Conservation (phyloP, 345 rosid species). For the Salix arbutifolia region DNA sequence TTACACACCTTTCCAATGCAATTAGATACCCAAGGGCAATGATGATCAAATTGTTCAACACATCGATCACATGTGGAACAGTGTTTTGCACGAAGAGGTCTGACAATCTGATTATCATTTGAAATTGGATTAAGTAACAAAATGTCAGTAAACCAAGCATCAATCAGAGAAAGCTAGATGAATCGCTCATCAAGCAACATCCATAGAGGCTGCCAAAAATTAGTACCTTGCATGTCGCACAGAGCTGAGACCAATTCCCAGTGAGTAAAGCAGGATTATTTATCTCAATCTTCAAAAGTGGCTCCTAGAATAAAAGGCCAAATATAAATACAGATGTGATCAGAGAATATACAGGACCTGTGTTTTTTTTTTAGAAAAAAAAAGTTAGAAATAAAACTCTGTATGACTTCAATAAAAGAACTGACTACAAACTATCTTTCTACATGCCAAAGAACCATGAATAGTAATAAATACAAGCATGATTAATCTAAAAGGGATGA, state of each 20-base stretch:
- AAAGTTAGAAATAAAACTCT: neutral
- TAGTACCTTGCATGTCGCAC: constrained; percentile 94
- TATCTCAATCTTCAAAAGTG: constrained; percentile 81
- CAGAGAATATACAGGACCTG: neutral
- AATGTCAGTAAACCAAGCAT: neutral
- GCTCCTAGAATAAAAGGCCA: constrained; percentile 51
- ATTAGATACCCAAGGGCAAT: constrained; percentile 98
- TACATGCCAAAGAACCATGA: neutral
- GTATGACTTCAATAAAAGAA: neutral
- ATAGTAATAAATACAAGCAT: neutral
- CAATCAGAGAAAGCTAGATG: constrained; percentile 4
- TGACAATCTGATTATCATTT: constrained; percentile 58
- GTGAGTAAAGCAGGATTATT: constrained; percentile 89
- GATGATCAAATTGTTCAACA: constrained; percentile 98
- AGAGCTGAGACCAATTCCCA: constrained; percentile 98
- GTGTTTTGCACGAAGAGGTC: constrained; percentile 97
- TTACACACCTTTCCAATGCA: constrained; percentile 85
- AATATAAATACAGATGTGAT: neutral
- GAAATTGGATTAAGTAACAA: constrained; percentile 1
- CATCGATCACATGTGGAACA: constrained; percentile 92
- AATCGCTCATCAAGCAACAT: neutral
- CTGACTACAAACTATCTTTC: neutral
- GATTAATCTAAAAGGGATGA: constrained; percentile 9
- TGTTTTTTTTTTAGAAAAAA: neutral
- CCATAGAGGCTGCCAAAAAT: constrained; percentile 4